phyloP scores from a whole-genome alignment of 1,284 basidiomycete species.

The Pseudozyma hubeiensis region DNA sequence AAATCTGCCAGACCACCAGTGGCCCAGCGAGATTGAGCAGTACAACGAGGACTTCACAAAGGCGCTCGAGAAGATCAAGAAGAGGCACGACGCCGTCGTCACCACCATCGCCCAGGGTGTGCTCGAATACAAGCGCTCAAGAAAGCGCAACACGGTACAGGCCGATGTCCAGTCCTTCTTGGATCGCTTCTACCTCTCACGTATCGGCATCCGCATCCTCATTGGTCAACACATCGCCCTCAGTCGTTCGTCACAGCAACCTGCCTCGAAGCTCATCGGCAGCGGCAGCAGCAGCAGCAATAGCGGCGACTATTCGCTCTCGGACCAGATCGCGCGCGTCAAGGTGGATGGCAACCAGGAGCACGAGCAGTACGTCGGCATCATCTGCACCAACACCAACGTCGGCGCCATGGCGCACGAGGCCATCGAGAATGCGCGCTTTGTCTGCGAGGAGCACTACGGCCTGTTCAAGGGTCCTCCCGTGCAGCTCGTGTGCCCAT shows the following conservation, averaged over 20 bases:
- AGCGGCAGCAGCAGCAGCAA: constrained; percentile 24
- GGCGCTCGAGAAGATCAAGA: constrained; percentile 88
- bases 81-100: constrained; percentile 94
- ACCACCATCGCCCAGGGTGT: constrained; percentile 88
- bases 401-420: constrained; percentile 75
- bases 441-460: constrained; percentile 94
- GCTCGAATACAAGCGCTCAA: constrained; percentile 74
- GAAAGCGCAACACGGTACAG: constrained; percentile 73
- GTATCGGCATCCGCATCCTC: constrained; percentile 76
- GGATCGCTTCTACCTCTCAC: constrained; percentile 95
- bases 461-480: constrained; percentile 93
- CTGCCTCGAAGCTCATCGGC: constrained; percentile 35
- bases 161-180: constrained; percentile 93
- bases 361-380: constrained; percentile 86
- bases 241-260: constrained; percentile 52
- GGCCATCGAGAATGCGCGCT: constrained; percentile 97
- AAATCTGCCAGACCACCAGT: constrained; percentile 75
- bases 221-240: constrained; percentile 69
- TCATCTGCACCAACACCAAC: constrained; percentile 91
- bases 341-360: constrained; percentile 50
- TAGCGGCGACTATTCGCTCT: constrained; percentile 34
- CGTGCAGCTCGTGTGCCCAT: constrained; percentile 94
- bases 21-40: constrained; percentile 92
- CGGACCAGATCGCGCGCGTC: constrained; percentile 35
- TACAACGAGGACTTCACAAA: constrained; percentile 94